phyloP scores from a whole-genome alignment of 768 basidiomycete species.

The Boletus fagicola region DNA sequence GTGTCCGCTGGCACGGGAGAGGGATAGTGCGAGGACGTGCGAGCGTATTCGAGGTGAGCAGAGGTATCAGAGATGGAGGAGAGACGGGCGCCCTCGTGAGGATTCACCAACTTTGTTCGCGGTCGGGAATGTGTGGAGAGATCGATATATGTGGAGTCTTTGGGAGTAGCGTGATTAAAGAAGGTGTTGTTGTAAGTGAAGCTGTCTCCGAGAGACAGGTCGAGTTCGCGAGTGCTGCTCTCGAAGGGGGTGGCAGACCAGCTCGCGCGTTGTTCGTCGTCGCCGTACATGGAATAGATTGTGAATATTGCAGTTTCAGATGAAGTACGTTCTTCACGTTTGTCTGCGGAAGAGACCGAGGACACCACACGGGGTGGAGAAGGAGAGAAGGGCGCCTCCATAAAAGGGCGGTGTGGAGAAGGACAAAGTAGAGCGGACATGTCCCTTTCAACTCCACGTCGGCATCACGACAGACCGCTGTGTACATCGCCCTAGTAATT shows the following conservation, averaged over 20 bases:
- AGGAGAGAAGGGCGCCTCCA: constrained; percentile 40
- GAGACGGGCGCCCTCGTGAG: constrained; percentile 20
- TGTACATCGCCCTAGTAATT: neutral
- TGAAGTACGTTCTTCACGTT: constrained; percentile 54
- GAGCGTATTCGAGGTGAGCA: constrained; percentile 17
- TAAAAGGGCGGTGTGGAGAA: constrained; percentile 23
- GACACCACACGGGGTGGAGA: constrained; percentile 31
- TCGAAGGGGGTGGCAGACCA: constrained; percentile 45
- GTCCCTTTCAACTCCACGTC: neutral
- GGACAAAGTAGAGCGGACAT: neutral
- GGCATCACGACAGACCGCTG: neutral
- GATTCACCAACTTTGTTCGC: constrained; percentile 21
- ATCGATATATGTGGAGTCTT: constrained; percentile 32
- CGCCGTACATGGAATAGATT: constrained; percentile 86
- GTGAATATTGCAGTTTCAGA: constrained; percentile 77
- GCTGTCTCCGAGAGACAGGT: constrained; percentile 33
- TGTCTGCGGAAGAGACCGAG: constrained; percentile 31
- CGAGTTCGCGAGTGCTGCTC: constrained; percentile 38
- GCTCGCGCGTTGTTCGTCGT: constrained; percentile 48
- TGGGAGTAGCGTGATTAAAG: constrained; percentile 26
- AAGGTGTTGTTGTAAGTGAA: constrained; percentile 35
- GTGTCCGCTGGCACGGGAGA: constrained; percentile 14
- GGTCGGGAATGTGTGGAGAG: constrained; percentile 26
- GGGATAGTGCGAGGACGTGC: constrained; percentile 21
- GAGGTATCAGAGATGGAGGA: constrained; percentile 30